Evolutionary conservation across 148 eudicot genomes (phyloP).

Genomic region (Fallopia convolvulus): DNA sequence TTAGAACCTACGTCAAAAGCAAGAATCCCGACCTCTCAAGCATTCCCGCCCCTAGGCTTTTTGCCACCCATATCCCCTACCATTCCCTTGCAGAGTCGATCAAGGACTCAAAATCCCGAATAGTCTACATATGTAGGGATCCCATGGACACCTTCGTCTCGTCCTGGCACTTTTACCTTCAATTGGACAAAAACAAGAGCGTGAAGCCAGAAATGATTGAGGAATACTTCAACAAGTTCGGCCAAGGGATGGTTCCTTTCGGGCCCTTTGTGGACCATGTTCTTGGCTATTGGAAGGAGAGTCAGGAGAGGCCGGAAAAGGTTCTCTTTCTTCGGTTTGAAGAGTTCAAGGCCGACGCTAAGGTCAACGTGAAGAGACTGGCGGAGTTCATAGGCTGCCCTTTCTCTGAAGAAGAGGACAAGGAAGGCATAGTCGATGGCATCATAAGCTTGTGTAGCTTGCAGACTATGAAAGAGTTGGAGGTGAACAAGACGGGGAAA

Average conservation of each 20-base stretch:
- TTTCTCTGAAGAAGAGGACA: constrained; percentile 23
- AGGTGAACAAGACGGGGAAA: constrained; percentile 32
- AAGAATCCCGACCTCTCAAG: background rate
- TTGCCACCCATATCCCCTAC: constrained; percentile 17
- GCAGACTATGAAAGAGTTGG: constrained; percentile 25
- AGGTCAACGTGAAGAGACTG: constrained; percentile 14
- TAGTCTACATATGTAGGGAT: constrained; percentile 17
- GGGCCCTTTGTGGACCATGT: constrained; percentile 33
- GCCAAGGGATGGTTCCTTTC: constrained; percentile 22
- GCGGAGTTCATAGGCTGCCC: constrained; percentile 29
- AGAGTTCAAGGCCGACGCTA: constrained; percentile 21
- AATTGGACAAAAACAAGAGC: constrained; percentile 5
- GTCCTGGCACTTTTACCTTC: background rate
- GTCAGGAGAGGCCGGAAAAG: constrained; percentile 19
- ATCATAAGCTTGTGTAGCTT: constrained; percentile 31
- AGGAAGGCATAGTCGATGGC: constrained; percentile 19
- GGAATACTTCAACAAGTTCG: constrained; percentile 24
- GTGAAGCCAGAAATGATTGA: constrained; percentile 10
- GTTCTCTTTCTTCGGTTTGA: constrained; percentile 27
- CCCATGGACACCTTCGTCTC: constrained; percentile 20
- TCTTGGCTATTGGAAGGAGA: constrained; percentile 25
- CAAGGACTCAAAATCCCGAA: constrained; percentile 11
- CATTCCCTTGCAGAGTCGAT: constrained; percentile 5
- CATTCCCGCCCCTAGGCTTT: constrained; percentile 9
- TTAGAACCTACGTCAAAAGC: constrained; percentile 14